Conservation (phyloP, 2,329 filamentous ascomycete genomes). For the Celoporthe dispersa region DNA sequence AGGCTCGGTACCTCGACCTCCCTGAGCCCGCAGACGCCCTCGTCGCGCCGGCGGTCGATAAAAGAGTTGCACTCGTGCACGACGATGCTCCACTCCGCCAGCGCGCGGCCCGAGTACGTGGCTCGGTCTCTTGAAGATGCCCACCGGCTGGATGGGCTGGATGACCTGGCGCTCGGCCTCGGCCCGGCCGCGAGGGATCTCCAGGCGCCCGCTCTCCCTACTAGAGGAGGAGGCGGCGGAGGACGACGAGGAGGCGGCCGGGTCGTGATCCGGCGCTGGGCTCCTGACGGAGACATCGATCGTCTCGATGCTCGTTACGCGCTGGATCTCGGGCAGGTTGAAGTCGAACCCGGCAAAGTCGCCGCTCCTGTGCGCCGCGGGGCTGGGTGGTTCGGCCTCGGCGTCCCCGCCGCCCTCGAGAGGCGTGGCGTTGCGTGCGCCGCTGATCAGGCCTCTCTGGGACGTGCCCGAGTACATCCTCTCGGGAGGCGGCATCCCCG, state of each 20-base stretch:
- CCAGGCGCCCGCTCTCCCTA: slow-evolving; percentile 8
- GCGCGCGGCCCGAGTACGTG: slow-evolving; percentile 71
- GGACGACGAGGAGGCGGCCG: background rate
- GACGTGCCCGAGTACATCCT: slow-evolving; percentile 53
- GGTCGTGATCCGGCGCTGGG: slow-evolving; percentile 19
- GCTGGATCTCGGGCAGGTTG: slow-evolving; percentile 33
- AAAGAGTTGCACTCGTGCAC: slow-evolving; percentile 82
- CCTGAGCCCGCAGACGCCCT: slow-evolving; percentile 68
- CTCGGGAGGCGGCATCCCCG: slow-evolving; percentile 48
- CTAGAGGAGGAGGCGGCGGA: background rate
- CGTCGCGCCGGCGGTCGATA: slow-evolving; percentile 73
- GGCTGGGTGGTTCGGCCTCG: slow-evolving; percentile 29
- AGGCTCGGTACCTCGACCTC: slow-evolving; percentile 73
- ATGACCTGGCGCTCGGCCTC: slow-evolving; percentile 40
- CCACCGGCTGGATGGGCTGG: slow-evolving; percentile 51
- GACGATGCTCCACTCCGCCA: slow-evolving; percentile 79
- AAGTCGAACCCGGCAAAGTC: slow-evolving; percentile 25
- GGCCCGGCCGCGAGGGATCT: slow-evolving; percentile 18
- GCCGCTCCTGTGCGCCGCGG: slow-evolving; percentile 22
- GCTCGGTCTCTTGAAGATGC: slow-evolving; percentile 50
- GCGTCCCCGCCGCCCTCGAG: slow-evolving; percentile 29
- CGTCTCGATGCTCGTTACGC: slow-evolving; percentile 27
- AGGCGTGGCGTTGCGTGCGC: slow-evolving; percentile 54
- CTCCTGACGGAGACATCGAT: slow-evolving; percentile 29
- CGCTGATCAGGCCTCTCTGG: slow-evolving; percentile 52